Evolutionary conservation across 805 yeast genomes (phyloP).

Genomic region (Ogataea thermomethanolica): DNA sequence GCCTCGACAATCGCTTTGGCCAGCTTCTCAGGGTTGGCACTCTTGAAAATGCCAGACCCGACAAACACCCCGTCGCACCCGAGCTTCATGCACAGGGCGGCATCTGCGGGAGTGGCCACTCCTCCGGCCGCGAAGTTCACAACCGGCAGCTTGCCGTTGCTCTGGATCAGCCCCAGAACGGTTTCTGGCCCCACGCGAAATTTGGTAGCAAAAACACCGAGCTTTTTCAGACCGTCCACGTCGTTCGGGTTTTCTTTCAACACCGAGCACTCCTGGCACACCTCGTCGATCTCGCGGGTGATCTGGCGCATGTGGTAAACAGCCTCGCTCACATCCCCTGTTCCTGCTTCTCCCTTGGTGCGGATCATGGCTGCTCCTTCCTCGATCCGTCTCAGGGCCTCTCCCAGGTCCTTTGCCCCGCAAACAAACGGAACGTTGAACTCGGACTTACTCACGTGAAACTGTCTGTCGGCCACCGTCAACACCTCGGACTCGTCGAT

Average conservation of each 20-base stretch:
- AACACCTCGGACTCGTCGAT: constrained; percentile 83
- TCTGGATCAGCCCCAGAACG: constrained; percentile 45
- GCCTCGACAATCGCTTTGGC: constrained; percentile 81
- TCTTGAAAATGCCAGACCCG: constrained; percentile 76
- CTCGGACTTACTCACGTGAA: constrained; percentile 58
- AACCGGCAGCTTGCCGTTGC: constrained; percentile 66
- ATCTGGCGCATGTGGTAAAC: constrained; percentile 68
- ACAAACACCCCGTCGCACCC: constrained; percentile 81
- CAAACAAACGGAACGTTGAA: constrained; percentile 79
- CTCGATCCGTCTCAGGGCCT: constrained; percentile 70
- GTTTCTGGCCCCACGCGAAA: constrained; percentile 58
- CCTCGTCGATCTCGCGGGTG: constrained; percentile 50
- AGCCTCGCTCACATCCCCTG: constrained; percentile 83
- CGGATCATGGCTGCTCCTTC: constrained; percentile 89
- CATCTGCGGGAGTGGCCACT: constrained; percentile 84
- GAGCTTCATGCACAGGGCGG: constrained; percentile 76
- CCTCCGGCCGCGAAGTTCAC: constrained; percentile 90
- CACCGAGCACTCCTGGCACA: constrained; percentile 25
- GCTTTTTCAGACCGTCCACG: constrained; percentile 25
- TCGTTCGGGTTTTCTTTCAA: constrained; percentile 1
- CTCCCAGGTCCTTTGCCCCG: constrained; percentile 80
- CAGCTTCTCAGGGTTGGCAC: constrained; percentile 65
- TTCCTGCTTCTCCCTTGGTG: constrained; percentile 87
- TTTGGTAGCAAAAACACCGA: constrained; percentile 50
- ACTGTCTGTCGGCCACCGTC: constrained; percentile 71